Base-by-base conservation (phyloP, 331 rosid species). In the Phaseolus coccineus region DNA sequence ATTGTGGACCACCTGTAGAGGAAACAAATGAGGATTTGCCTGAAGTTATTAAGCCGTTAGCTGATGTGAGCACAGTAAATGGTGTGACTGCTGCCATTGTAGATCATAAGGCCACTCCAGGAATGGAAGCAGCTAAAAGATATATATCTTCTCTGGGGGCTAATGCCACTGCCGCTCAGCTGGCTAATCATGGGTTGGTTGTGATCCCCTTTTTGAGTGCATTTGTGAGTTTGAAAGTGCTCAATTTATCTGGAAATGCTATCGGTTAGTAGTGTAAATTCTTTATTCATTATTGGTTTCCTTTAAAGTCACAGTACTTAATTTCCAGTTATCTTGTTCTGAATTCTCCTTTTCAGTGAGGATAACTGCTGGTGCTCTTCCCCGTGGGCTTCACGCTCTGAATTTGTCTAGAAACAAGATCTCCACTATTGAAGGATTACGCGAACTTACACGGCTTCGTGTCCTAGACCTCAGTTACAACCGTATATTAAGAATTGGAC, bases 381-480 rank as follows among this genome's bases (percentile, higher is more conserved):
- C 99, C 55, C 92, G 98, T 28, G 97, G 99, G 73, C 94, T 96
- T 40, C 99, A 96, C 68, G 71, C 81, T 35, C 70, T 96, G 88
- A 96, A 96, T 86, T 89, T 96, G 81, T 96, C 99, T 0, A 96
- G 87, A 79, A 96, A 96, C 84, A 88, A 82, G 66, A 88, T 96
- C 37, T 76, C 98, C 13, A 76, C 76, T 1, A 91, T 96, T 22
- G 98, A 96, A 84, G 99, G 99, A 30, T 69, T 96, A 28, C 97
- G 99, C 5, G 99, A 96, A 81, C 97, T 93, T 81, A 90, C 96
- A 1, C 86, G 99, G 39, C 98, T 96, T 44, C 97, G 99, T 22
- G 85, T 90, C 33, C 81, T 96, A 72, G 93, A 96, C 88, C 88
- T 96, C 83, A 91, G 98, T 86, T 91, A 90, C 89, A 96, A 96